Percentiles rank a stretch among this genome's conserved stretches.
These are phyloP conservation scores for Cryoendolithus antarcticus DNA, from an alignment of 2,329 filamentous ascomycete species.

Conservation along the genomic window DNA sequence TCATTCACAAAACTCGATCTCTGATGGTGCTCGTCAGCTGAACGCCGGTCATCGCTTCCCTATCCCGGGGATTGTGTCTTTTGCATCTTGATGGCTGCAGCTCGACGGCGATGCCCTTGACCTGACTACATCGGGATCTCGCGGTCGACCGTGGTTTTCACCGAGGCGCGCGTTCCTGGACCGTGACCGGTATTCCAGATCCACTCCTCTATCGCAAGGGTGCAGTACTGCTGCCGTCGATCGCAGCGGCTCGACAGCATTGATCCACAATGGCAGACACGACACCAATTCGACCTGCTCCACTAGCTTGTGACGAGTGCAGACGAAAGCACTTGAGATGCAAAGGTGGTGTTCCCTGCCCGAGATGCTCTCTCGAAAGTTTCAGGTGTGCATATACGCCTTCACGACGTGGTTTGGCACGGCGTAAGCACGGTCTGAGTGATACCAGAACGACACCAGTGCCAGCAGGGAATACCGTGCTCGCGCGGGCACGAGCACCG, in stretches of 20 bases:
- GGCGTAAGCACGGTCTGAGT: slow-evolving; percentile 18
- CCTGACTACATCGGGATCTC: not conserved
- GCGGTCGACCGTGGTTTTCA: not conserved
- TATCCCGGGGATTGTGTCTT: no score
- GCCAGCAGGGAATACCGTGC: not conserved
- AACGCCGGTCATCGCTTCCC: no score
- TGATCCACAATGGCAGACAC: no score
- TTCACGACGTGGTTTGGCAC: slow-evolving; percentile 64
- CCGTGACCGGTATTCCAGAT: not conserved
- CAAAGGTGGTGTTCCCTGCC: slow-evolving; percentile 57
- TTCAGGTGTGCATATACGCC: slow-evolving; percentile 59
- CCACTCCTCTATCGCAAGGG: not conserved
- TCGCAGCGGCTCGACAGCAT: not conserved
- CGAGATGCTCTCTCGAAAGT: slow-evolving; percentile 48
- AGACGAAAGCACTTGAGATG: slow-evolving; percentile 60
- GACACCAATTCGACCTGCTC: slow-evolving; percentile 1
- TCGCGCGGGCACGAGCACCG: not conserved
- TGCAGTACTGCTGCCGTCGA: not conserved
- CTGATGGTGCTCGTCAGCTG: no score
- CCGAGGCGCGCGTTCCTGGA: not conserved
- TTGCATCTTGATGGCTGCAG: no score
- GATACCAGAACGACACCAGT: not conserved
- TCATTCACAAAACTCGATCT: no score
- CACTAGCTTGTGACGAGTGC: slow-evolving; percentile 28
- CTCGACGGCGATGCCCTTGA: no score